Conservation (phyloP, 176 grass and related monocot species). For the Typha latifolia region DNA sequence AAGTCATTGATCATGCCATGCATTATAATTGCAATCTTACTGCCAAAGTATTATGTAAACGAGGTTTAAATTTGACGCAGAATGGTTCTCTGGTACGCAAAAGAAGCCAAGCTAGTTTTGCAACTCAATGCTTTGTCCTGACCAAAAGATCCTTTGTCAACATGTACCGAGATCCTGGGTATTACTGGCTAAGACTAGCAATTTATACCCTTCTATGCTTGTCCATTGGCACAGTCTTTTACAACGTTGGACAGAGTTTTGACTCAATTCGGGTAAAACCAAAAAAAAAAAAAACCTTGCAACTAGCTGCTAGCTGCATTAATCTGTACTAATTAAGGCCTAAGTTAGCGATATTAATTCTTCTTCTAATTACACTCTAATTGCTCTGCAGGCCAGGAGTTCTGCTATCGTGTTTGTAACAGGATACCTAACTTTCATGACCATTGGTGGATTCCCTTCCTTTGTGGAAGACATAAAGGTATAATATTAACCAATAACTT, state of each 20-base stretch:
- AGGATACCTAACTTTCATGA: constrained; percentile 47
- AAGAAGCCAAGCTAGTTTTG: constrained; percentile 23
- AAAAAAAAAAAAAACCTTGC: not conserved
- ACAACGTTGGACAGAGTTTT: constrained; percentile 31
- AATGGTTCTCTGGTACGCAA: constrained; percentile 1
- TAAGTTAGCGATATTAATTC: not conserved
- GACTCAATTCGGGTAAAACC: constrained; percentile 33
- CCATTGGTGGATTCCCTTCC: constrained; percentile 66
- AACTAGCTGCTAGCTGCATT: not conserved
- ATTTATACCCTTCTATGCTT: constrained; percentile 31
- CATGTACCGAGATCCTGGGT: constrained; percentile 41
- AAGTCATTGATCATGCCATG: not conserved
- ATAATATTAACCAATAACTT: not conserved
- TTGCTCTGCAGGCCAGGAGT: constrained; percentile 30
- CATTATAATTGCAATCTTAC: not conserved
- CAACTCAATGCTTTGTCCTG: constrained; percentile 29
- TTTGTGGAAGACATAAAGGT: constrained; percentile 77
- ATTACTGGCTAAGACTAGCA: constrained; percentile 38
- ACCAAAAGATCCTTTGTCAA: constrained; percentile 41
- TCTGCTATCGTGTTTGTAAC: constrained; percentile 41
- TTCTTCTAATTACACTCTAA: too few species aligned
- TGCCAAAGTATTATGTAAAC: too few species aligned
- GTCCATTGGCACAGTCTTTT: constrained; percentile 42
- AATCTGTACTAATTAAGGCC: not conserved
- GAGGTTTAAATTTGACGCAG: constrained; percentile 4